Evolutionary conservation across 2,329 filamentous ascomycete species (phyloP).

Genomic region (Zarea fungicola): DNA sequence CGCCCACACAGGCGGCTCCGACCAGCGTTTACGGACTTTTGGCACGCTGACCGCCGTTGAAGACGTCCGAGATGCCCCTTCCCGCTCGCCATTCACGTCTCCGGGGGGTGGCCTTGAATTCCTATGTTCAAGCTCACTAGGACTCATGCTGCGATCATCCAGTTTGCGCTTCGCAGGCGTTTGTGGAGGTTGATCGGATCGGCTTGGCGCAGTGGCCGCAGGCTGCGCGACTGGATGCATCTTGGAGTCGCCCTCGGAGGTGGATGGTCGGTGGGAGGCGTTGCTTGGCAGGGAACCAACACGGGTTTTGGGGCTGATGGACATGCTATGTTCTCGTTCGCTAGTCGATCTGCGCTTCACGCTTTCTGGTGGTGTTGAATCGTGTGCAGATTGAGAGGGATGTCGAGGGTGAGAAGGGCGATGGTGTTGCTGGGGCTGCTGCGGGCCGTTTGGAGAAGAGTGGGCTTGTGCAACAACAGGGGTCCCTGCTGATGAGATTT

Average conservation of each 20-base stretch:
- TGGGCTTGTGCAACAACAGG: constrained; percentile 6
- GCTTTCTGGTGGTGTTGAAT: constrained; percentile 37
- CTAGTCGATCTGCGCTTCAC: constrained; percentile 49
- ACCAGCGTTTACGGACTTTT: constrained; percentile 36
- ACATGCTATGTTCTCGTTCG: constrained; percentile 65
- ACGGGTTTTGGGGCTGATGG: constrained; percentile 73
- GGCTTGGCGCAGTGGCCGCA: constrained; percentile 26
- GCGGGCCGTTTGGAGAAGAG: constrained; percentile 8
- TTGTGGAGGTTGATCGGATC: constrained; percentile 19
- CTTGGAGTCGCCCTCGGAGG: constrained; percentile 24
- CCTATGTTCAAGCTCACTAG: constrained; percentile 46
- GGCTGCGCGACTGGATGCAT: constrained; percentile 19
- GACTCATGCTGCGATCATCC: constrained; percentile 37
- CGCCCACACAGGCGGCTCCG: constrained; percentile 44
- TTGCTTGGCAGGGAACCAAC: constrained; percentile 48
- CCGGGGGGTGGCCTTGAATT: constrained; percentile 45
- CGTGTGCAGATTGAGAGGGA: constrained; percentile 40
- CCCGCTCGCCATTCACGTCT: constrained; percentile 38
- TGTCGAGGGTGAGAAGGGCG: constrained; percentile 22
- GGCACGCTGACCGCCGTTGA: constrained; percentile 11
- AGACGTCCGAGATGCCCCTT: neutral
- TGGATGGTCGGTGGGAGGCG: constrained; percentile 24
- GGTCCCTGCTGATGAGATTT: neutral
- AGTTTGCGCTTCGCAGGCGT: constrained; percentile 38
- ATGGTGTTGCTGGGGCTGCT: constrained; percentile 11